Conservation (phyloP, 2,329 filamentous ascomycete species). For the Phyllosticta capitalensis region DNA sequence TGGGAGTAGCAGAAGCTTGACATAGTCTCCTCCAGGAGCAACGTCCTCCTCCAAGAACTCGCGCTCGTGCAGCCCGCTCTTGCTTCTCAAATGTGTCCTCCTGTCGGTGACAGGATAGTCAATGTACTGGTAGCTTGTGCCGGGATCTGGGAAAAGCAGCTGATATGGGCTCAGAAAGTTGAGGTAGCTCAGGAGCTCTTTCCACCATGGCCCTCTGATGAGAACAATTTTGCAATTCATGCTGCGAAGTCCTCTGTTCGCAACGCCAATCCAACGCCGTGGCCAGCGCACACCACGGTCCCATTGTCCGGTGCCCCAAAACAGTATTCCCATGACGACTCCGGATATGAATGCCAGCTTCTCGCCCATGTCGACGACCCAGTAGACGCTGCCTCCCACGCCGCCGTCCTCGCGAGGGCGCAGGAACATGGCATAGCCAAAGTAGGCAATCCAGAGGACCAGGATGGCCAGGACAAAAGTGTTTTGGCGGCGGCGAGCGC, state of each 20-base stretch:
- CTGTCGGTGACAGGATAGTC: conserved; percentile 46
- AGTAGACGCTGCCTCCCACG: conserved; percentile 89
- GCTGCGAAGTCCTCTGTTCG: conserved; percentile 78
- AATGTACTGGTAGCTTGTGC: conserved; percentile 66
- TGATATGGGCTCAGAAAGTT: conserved; percentile 72
- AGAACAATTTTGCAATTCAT: conserved; percentile 97
- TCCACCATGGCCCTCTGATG: conserved; percentile 72
- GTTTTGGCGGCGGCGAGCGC: conserved; percentile 80
- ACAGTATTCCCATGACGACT: conserved; percentile 72
- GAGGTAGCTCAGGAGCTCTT: conserved; percentile 62
- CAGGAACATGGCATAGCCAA: conserved; percentile 84
- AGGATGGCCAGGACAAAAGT: conserved; percentile 83
- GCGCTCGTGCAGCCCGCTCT: conserved; percentile 33
- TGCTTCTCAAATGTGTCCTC: conserved; percentile 34
- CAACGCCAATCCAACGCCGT: conserved; percentile 76
- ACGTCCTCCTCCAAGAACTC: conserved; percentile 76
- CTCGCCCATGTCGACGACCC: conserved; percentile 83
- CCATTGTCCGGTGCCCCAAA: conserved; percentile 96
- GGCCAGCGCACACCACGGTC: conserved; percentile 93
- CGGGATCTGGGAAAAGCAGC: conserved; percentile 56
- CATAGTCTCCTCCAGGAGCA: conserved; percentile 78
- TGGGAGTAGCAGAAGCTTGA: conserved; percentile 80
- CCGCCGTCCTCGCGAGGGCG: conserved; percentile 95
- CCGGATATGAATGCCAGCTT: conserved; percentile 89
- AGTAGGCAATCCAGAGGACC: conserved; percentile 69